Percentiles rank a stretch among this genome's conserved stretches.
Conservation (phyloP, 2,329 filamentous ascomycete genomes). For the Sporothrix globosa region DNA sequence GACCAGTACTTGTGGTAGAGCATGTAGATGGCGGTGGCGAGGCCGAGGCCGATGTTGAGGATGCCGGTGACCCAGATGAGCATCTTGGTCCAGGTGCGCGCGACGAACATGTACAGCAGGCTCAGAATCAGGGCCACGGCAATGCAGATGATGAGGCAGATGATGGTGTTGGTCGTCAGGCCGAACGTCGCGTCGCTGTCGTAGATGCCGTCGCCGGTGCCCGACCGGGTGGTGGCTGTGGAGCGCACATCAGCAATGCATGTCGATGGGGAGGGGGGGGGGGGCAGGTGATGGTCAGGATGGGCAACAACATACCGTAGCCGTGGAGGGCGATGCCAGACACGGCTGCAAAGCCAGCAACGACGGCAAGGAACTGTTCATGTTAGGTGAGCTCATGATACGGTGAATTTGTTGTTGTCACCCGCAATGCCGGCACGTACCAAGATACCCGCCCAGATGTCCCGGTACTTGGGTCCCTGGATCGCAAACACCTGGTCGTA, state of each 20-base stretch:
- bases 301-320: conserved; percentile 32
- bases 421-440: conserved; percentile 48
- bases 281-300: no score
- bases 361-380: conserved; percentile 38
- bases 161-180: conserved; percentile 80
- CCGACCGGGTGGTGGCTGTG: conserved; percentile 55
- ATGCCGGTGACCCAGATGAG: conserved; percentile 94
- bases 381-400: not conserved
- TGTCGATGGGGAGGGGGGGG: no score
- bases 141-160: conserved; percentile 81
- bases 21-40: conserved; percentile 89
- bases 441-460: conserved; percentile 84
- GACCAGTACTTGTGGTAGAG: conserved; percentile 75
- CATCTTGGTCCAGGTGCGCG: conserved; percentile 79
- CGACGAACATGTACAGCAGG: conserved; percentile 73
- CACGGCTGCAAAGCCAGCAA: conserved; percentile 36
- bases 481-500: conserved; percentile 86
- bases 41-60: conserved; percentile 78
- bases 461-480: conserved; percentile 83
- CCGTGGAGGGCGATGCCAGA: conserved; percentile 35
- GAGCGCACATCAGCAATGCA: not conserved
- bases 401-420: not conserved
- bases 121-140: conserved; percentile 74
- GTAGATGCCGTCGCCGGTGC: conserved; percentile 75
- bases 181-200: conserved; percentile 64